Percentiles rank a stretch among this genome's conserved stretches.
These are phyloP conservation scores for Fusarium nygamai DNA, from an alignment of 2,329 filamentous ascomycete species.

Conservation along the genomic window DNA sequence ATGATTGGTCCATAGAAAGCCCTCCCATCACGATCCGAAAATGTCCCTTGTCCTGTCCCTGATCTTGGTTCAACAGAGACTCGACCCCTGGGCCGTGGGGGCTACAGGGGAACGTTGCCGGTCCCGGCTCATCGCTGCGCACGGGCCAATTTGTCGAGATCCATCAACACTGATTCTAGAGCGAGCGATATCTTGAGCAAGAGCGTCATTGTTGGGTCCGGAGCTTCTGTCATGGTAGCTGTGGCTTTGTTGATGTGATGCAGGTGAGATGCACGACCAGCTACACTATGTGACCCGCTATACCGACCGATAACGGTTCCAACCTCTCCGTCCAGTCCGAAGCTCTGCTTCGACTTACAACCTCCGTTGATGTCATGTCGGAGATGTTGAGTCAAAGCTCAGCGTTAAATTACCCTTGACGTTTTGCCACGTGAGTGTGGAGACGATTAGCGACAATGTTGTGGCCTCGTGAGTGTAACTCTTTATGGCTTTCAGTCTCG, in stretches of 20 bases:
- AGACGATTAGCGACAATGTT: conserved; percentile 27
- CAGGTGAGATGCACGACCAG: background rate
- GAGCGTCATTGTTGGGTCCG: conserved; percentile 35
- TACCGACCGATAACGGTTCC: background rate
- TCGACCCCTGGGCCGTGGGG: conserved; percentile 34
- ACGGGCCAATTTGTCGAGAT: conserved; percentile 36
- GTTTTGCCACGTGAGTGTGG: conserved; percentile 41
- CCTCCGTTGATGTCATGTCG: conserved; percentile 17
- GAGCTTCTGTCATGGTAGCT: conserved; percentile 12
- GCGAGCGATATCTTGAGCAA: conserved; percentile 15
- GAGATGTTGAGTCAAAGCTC: conserved; percentile 7
- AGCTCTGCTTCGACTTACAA: conserved; percentile 18
- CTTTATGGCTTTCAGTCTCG: conserved; percentile 4
- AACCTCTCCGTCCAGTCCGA: background rate
- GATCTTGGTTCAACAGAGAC: conserved; percentile 35
- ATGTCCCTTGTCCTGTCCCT: conserved; percentile 30
- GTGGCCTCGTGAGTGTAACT: conserved; percentile 1
- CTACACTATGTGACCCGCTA: background rate
- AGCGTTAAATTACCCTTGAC: background rate
- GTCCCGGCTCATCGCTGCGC: conserved; percentile 32
- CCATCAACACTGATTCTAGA: conserved; percentile 15
- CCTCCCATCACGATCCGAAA: conserved; percentile 22
- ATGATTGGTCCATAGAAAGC: conserved; percentile 35
- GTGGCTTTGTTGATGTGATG: conserved; percentile 8
- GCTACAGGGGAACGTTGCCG: conserved; percentile 30